phyloP scores from a whole-genome alignment of 2,329 filamentous ascomycete species.

The Cladophialophora immunda region DNA sequence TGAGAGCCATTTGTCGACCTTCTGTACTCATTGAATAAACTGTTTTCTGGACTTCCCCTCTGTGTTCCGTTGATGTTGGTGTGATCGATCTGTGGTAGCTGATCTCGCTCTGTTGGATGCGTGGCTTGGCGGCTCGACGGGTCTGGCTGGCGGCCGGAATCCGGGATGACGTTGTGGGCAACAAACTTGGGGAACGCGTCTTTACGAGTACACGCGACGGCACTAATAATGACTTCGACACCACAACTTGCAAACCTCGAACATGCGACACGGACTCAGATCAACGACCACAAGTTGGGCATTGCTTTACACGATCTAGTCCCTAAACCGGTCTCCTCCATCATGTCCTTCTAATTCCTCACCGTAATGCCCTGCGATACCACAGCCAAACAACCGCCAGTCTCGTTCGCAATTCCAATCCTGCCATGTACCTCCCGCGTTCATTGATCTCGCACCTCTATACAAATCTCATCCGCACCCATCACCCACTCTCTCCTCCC shows the following conservation, averaged over 20 bases:
- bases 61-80: neutral
- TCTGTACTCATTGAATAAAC: neutral
- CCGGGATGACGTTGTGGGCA: slow-evolving; percentile 16
- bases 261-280: neutral
- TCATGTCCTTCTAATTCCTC: neutral
- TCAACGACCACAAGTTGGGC: neutral
- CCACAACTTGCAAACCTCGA: neutral
- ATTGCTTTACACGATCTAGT: neutral
- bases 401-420: slow-evolving; percentile 13
- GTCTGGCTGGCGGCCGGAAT: neutral
- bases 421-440: slow-evolving; percentile 89
- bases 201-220: slow-evolving; percentile 14
- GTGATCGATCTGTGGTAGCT: no score
- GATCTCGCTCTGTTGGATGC: neutral
- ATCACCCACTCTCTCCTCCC: slow-evolving; percentile 88
- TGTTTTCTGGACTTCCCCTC: neutral
- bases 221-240: neutral
- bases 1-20: neutral
- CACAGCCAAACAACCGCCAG: slow-evolving; percentile 7
- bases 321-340: neutral
- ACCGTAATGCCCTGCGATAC: slow-evolving; percentile 25
- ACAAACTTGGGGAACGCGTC: slow-evolving; percentile 15
- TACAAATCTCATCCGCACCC: slow-evolving; percentile 82
- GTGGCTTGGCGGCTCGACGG: neutral
- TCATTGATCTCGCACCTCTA: slow-evolving; percentile 90